Evolutionary conservation across 768 basidiomycete genomes (phyloP), one percentile per base, ranked within the genome.

Genomic region (Serpula lacrymans): DNA sequence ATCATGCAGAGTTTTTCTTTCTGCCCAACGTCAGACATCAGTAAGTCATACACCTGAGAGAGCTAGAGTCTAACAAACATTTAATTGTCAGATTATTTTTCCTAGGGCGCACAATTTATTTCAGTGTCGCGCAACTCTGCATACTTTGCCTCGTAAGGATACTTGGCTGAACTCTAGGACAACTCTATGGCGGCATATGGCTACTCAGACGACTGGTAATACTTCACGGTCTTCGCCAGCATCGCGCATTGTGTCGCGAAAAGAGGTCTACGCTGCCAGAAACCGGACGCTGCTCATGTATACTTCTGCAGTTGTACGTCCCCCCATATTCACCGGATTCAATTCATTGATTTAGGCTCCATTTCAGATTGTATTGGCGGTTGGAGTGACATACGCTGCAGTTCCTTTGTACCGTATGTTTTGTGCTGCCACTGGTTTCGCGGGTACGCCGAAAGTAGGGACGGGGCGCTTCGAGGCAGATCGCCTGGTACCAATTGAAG

Each of bases 341-440:
- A 14, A 36, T 16, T 33, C 32, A 5, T 11, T 30, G 16, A 34
- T 42, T 52, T 34, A 17, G 41, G 42, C 29, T 26, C 25, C 35
- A n/a, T 20, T 26, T 9, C 46, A 95, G 92, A 80, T 95, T 34
- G 64, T 96, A 21, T 52, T 84, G 21, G 84, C 81, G 3, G 65
- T 88, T 3, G 95, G 95, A 12, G 74, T 84, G 18, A 86, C 93
- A n/a, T 99, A 99, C 59, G 96, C 96, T 9, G 89, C 95, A 26
- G 95, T 98, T 1, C 96, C 96, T 0, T 72, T 97, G 12, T 99
- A 99, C 63, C 85, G 96, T 46, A 93, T 95, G 65, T 99, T 99
- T 69, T 99, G 96, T 62, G 86, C 92, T 6, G 90, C 94, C 11
- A 99, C 96, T 3, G 96, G 96, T 7, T 99, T 95, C 56, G 90